These are phyloP conservation scores for Xylariaceae sp. DNA, from an alignment of 2,329 filamentous ascomycete species.

Conservation along the genomic window DNA sequence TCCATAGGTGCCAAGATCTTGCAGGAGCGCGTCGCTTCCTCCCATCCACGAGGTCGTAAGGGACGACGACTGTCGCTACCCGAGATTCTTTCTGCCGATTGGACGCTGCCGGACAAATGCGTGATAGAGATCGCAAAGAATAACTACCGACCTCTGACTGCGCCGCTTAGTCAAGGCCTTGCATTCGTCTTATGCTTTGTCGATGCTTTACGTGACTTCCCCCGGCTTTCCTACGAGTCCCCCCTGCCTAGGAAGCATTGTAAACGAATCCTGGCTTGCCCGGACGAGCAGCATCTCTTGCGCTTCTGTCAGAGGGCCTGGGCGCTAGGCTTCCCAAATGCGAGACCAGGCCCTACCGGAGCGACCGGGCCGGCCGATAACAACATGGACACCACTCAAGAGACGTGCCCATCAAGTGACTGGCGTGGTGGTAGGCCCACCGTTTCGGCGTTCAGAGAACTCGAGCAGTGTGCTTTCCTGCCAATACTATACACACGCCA, in stretches of 20 bases:
- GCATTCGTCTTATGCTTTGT: not conserved
- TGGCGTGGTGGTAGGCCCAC: not conserved
- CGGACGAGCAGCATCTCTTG: not conserved
- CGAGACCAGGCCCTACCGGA: not conserved
- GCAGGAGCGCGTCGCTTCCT: not conserved
- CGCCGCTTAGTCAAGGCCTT: not conserved
- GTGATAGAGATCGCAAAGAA: not conserved
- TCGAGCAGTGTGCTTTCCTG: not conserved
- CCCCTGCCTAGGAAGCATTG: not conserved
- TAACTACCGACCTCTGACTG: not conserved
- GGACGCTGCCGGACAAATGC: not conserved
- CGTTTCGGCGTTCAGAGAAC: not conserved
- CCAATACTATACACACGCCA: not conserved
- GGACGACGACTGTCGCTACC: not conserved
- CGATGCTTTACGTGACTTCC: not conserved
- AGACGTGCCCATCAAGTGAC: not conserved
- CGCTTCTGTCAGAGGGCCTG: not conserved
- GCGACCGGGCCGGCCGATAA: not conserved
- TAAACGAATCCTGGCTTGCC: not conserved
- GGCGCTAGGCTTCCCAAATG: not conserved
- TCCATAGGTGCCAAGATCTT: not conserved
- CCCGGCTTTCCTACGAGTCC: not conserved
- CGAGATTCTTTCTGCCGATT: not conserved
- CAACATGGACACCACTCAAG: not conserved
- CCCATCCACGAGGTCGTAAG: not conserved